These are phyloP conservation scores for Trametes cubensis DNA, from an alignment of 768 basidiomycete genomes.

Conservation along the genomic window DNA sequence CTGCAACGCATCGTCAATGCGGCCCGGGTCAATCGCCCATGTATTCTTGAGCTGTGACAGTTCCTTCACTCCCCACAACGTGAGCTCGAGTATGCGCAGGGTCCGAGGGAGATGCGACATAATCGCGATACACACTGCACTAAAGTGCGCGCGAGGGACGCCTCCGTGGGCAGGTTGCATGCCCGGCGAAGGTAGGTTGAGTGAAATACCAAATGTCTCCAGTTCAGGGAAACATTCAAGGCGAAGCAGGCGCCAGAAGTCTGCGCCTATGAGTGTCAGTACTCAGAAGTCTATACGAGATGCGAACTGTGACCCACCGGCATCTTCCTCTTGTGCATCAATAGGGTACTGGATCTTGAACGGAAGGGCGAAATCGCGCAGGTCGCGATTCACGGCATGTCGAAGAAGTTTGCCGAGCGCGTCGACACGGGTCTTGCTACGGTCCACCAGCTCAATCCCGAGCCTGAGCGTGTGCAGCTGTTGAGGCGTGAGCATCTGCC, in stretches of 20 bases:
- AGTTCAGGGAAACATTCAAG: neutral
- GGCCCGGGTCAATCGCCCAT: too few relatives aligned
- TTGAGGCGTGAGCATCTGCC: neutral
- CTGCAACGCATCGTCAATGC: too few relatives aligned
- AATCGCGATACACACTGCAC: neutral
- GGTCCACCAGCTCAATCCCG: neutral
- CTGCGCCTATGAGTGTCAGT: neutral
- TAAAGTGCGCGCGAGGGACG: neutral
- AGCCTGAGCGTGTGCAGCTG: neutral
- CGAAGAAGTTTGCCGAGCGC: neutral
- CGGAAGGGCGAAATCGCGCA: neutral
- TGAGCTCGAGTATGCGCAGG: neutral
- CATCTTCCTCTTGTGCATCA: neutral
- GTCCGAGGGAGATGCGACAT: neutral
- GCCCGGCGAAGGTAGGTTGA: neutral
- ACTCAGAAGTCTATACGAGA: neutral
- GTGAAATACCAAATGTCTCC: neutral
- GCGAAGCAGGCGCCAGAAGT: neutral
- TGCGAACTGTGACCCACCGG: neutral
- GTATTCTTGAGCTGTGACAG: neutral
- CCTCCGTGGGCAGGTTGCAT: neutral
- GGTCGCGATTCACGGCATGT: neutral
- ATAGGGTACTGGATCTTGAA: neutral
- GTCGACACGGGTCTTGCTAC: neutral
- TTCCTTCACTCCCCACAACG: neutral